Base-by-base conservation (phyloP, 176 grass and related monocot genomes). In the Tillandsia fasciculata region DNA sequence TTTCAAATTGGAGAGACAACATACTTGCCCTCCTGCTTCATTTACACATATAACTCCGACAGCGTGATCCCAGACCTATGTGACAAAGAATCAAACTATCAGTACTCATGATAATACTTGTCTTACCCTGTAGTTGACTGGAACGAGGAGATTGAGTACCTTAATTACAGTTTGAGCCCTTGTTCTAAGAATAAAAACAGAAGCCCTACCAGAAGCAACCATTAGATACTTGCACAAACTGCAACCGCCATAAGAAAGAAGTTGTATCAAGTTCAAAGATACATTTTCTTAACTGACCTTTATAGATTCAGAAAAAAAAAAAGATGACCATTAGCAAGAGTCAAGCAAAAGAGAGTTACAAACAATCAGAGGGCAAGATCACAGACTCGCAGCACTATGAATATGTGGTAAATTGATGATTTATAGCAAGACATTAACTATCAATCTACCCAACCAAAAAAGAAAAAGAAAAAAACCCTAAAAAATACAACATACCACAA, bases 171-270 rank as follows among this genome's bases (percentile, higher is more conserved):
- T 87, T 72, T 87, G 76, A 50, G 64, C 61, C 59, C 89, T 90
- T 27, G 86, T 76, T 71, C 74, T 74, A 63, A 63, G 84, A 85
- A 92, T 76, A 64, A 90, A 97, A 52, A 92, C 86, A 1, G 86
- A 87, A 79, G 86, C 81, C 79, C 86, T 90, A 63, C 93, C 93
- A 28, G 86, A 89, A 64, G 93, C 89, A 51, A 97, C 89, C 53
- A 86, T 87, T 42, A 92, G 77, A 76, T 92, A 97, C 78, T 90
- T 97, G 65, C 93, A 97, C 79, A 97, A 82, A 69, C 93, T 97
- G 81, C 28, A 74, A 76, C 48, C 26, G 79, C 70, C 58, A 81
- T 26, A 14, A 53, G 57, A 28, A 47, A 73, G 50, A 73, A 61
- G 23, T 50, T 70, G 23, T 49, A 27, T 50, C 23, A 70, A 67